These are phyloP conservation scores for Colletotrichum sp. DNA, from an alignment of 2,329 filamentous ascomycete genomes.

Conservation along the genomic window DNA sequence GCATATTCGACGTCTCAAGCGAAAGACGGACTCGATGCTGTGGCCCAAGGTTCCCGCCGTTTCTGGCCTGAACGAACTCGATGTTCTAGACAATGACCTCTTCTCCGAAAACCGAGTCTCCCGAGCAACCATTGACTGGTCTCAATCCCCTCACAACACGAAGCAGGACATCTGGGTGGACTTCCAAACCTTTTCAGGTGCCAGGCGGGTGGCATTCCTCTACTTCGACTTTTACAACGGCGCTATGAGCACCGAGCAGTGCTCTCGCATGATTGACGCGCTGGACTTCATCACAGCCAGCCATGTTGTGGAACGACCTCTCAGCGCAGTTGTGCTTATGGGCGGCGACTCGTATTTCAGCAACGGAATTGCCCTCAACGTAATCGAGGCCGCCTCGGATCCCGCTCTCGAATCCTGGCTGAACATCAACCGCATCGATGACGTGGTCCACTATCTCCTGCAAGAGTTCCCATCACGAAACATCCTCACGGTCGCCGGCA, in stretches of 20 bases:
- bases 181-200: slow-evolving; percentile 30
- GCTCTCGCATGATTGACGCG: slow-evolving; percentile 37
- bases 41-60: slow-evolving; percentile 47
- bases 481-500: slow-evolving; percentile 41
- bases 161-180: slow-evolving; percentile 46
- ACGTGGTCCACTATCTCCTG: slow-evolving; percentile 41
- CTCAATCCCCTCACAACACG: slow-evolving; percentile 30
- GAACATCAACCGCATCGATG: slow-evolving; percentile 49
- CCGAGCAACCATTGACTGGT: slow-evolving; percentile 29
- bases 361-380: slow-evolving; percentile 48
- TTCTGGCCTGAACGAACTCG: slow-evolving; percentile 36
- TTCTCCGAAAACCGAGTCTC: slow-evolving; percentile 15
- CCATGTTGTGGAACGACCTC: slow-evolving; percentile 28
- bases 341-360: slow-evolving; percentile 45
- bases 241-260: slow-evolving; percentile 45
- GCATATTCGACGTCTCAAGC: slow-evolving; percentile 41
- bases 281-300: slow-evolving; percentile 37
- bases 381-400: slow-evolving; percentile 43
- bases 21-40: slow-evolving; percentile 38
- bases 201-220: slow-evolving; percentile 37
- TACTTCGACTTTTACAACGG: slow-evolving; percentile 49
- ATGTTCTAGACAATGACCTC: slow-evolving; percentile 28
- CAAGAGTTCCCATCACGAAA: slow-evolving; percentile 37
- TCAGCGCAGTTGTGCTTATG: slow-evolving; percentile 43
- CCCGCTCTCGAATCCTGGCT: slow-evolving; percentile 44